phyloP scores from a whole-genome alignment of 106 monocot genomes.

The Acorus calamus region DNA sequence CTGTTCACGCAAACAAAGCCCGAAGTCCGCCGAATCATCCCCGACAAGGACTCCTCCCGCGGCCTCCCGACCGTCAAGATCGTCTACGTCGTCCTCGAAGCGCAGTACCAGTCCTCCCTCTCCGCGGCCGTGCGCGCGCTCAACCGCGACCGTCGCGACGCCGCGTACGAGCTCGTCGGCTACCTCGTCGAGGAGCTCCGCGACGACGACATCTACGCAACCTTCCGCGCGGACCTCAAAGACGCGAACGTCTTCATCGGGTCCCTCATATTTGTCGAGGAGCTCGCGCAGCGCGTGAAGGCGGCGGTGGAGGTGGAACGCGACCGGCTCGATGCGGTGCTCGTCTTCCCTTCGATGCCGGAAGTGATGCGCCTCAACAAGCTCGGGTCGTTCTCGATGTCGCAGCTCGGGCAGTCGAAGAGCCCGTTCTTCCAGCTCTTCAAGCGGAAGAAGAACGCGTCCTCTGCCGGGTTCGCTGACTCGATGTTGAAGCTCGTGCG shows the following conservation, averaged over 20 bases:
- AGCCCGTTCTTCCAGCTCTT: slow-evolving; percentile 82
- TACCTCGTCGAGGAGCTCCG: slow-evolving; percentile 87
- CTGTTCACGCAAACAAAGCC: slow-evolving; percentile 75
- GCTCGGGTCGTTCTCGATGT: slow-evolving; percentile 88
- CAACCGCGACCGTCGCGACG: slow-evolving; percentile 36
- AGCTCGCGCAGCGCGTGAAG: slow-evolving; percentile 72
- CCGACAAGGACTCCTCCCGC: slow-evolving; percentile 2
- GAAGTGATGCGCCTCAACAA: slow-evolving; percentile 89
- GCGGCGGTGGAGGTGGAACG: slow-evolving; percentile 64
- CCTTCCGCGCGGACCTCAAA: slow-evolving; percentile 58
- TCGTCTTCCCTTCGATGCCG: slow-evolving; percentile 86
- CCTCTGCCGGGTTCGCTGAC: slow-evolving; percentile 55
- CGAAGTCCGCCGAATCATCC: slow-evolving; percentile 65
- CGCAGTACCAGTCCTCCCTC: slow-evolving; percentile 79
- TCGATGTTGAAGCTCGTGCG: slow-evolving; percentile 87
- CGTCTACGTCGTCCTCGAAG: slow-evolving; percentile 77
- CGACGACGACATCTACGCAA: slow-evolving; percentile 45
- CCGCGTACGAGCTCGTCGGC: slow-evolving; percentile 68
- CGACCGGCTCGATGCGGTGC: slow-evolving; percentile 74
- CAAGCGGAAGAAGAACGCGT: slow-evolving; percentile 49
- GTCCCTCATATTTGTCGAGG: slow-evolving; percentile 82
- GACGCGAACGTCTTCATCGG: slow-evolving; percentile 83
- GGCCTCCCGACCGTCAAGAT: slow-evolving; percentile 64
- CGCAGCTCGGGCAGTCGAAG: slow-evolving; percentile 82
- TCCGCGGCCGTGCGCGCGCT: slow-evolving; percentile 53